phyloP scores from a whole-genome alignment of 169 alveolate genomes.

The Besnoitia besnoiti region DNA sequence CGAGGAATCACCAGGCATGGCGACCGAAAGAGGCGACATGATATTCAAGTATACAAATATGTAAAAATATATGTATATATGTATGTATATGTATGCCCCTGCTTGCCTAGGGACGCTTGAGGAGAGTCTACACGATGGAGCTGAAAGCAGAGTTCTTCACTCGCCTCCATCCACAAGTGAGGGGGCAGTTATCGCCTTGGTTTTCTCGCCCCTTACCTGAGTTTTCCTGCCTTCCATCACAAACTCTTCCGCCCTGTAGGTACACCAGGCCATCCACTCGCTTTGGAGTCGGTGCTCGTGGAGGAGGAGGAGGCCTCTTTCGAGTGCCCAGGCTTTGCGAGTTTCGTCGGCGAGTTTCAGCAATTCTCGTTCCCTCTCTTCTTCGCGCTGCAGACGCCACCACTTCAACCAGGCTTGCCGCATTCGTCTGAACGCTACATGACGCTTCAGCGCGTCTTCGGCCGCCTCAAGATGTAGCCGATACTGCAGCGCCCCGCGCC shows the following conservation, averaged over 20 bases:
- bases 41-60: no score
- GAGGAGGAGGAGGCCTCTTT: slow-evolving; percentile 9
- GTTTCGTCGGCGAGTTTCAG: neutral
- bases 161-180: no score
- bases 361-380: neutral
- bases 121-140: no score
- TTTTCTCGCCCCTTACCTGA: neutral
- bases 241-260: slow-evolving; percentile 20
- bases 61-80: no score
- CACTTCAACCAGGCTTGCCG: neutral
- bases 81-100: no score
- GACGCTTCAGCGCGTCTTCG: neutral
- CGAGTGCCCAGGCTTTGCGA: neutral
- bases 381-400: neutral
- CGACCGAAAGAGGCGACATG: no score
- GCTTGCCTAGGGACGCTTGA: no score
- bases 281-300: slow-evolving; percentile 29
- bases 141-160: no score
- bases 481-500: slow-evolving; percentile 24
- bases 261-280: slow-evolving; percentile 47
- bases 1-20: no score
- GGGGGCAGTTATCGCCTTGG: no score
- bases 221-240: neutral
- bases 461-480: slow-evolving; percentile 34
- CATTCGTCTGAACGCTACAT: neutral